phyloP scores from a whole-genome alignment of 2,329 filamentous ascomycete genomes.

The Cyphellophora attinorum region DNA sequence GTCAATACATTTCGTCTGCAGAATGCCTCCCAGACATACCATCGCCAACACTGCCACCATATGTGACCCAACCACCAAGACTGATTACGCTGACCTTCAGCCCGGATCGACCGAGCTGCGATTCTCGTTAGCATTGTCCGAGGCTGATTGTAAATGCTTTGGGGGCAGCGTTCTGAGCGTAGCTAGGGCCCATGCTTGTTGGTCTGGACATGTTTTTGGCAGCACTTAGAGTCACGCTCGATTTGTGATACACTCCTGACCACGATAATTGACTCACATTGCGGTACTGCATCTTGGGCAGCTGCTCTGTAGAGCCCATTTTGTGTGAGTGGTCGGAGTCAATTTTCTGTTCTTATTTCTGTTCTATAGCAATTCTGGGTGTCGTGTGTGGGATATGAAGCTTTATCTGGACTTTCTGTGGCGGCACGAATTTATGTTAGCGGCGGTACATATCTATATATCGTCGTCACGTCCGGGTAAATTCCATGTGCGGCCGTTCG shows the following conservation, averaged over 20 bases:
- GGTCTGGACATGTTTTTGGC: not conserved
- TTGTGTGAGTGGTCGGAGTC: no score
- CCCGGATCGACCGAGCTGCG: slow-evolving; percentile 60
- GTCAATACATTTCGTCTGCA: not conserved
- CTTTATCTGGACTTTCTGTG: no score
- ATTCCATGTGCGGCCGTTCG: no score
- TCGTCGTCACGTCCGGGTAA: no score
- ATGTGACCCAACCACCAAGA: slow-evolving; percentile 58
- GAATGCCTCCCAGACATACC: slow-evolving; percentile 29
- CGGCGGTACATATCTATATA: no score
- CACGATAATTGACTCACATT: slow-evolving; percentile 60
- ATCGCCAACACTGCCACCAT: slow-evolving; percentile 62
- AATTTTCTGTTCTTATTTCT: no score
- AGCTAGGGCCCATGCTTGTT: not conserved
- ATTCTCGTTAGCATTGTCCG: slow-evolving; percentile 1
- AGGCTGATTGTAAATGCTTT: no score
- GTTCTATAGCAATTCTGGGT: no score
- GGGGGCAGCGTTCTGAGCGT: no score
- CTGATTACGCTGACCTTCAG: slow-evolving; percentile 65
- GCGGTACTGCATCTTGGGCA: slow-evolving; percentile 57
- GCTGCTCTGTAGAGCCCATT: slow-evolving; percentile 25
- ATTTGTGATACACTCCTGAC: slow-evolving; percentile 65
- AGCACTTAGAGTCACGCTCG: slow-evolving; percentile 40
- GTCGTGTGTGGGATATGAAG: no score
- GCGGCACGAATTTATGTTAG: no score